Conservation (phyloP, 176 grass and related monocot genomes). For the Areca catechu region DNA sequence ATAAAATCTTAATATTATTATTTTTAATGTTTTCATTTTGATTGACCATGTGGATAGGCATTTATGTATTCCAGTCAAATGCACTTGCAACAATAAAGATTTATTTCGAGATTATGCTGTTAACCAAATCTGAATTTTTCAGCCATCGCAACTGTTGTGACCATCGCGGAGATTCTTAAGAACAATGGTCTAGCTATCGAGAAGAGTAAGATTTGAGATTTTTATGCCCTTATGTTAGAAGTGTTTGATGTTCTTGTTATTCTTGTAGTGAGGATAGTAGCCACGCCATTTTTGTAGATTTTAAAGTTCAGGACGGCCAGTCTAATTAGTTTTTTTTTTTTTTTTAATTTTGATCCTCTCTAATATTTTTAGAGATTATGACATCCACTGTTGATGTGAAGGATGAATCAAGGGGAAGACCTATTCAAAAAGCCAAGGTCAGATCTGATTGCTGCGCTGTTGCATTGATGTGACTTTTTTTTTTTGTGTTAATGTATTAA, state of each 20-base stretch:
- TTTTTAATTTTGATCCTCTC: too few species aligned
- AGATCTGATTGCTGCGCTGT: background rate
- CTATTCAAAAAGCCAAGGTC: slow-evolving; percentile 97
- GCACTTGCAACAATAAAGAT: too few species aligned
- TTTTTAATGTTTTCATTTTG: background rate
- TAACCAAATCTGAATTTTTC: slow-evolving; percentile 22
- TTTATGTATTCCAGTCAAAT: too few species aligned
- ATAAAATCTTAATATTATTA: background rate
- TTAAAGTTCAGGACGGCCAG: background rate
- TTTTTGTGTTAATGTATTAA: background rate
- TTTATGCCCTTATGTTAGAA: background rate
- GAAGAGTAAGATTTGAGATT: slow-evolving; percentile 54
- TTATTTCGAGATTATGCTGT: too few species aligned
- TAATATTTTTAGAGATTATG: slow-evolving; percentile 47
- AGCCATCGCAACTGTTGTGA: slow-evolving; percentile 88
- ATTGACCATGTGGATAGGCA: too few species aligned
- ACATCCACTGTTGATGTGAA: slow-evolving; percentile 84
- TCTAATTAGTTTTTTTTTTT: background rate
- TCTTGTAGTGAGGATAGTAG: too few species aligned
- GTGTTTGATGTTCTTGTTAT: too few species aligned
- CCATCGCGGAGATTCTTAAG: slow-evolving; percentile 84
- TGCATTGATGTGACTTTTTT: background rate
- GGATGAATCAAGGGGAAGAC: slow-evolving; percentile 50
- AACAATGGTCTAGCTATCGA: slow-evolving; percentile 84
- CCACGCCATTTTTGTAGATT: too few species aligned